Conservation (phyloP, 2,329 filamentous ascomycete species). For the Hymenoscyphus fraxineus region DNA sequence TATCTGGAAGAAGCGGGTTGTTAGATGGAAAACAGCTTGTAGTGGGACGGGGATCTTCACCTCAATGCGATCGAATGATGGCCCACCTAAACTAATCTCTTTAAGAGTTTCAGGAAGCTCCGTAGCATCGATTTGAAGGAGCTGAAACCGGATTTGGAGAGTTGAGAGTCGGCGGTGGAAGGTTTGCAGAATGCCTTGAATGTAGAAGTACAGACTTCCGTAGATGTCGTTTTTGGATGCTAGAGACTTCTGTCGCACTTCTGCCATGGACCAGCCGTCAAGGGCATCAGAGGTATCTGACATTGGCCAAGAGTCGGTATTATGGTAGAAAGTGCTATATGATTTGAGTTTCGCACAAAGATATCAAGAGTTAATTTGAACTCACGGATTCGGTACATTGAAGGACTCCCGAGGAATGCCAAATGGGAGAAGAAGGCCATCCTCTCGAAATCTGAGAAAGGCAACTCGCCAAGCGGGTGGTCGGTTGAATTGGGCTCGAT, state of each 20-base stretch:
- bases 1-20: not conserved
- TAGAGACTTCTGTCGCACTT: not conserved
- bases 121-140: not conserved
- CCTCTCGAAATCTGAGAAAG: constrained; percentile 33
- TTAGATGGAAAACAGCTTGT: not conserved
- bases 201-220: not conserved
- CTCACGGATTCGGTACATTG: not conserved
- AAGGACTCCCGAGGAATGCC: not conserved
- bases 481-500: constrained; percentile 31
- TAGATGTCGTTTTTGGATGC: not conserved
- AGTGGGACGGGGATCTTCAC: not conserved
- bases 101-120: not conserved
- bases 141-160: not conserved
- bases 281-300: not conserved
- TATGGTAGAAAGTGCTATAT: not conserved
- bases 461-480: constrained; percentile 31
- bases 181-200: not conserved
- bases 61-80: not conserved
- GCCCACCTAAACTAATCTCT: not conserved
- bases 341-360: not conserved
- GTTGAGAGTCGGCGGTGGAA: not conserved
- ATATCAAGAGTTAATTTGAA: not conserved
- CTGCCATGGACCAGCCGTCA: not conserved
- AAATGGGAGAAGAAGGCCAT: not conserved
- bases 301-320: not conserved